Evolutionary conservation across 495 filamentous ascomycete species (phyloP), one percentile per base, ranked within the genome.

Genomic region (Copromyces sp.): DNA sequence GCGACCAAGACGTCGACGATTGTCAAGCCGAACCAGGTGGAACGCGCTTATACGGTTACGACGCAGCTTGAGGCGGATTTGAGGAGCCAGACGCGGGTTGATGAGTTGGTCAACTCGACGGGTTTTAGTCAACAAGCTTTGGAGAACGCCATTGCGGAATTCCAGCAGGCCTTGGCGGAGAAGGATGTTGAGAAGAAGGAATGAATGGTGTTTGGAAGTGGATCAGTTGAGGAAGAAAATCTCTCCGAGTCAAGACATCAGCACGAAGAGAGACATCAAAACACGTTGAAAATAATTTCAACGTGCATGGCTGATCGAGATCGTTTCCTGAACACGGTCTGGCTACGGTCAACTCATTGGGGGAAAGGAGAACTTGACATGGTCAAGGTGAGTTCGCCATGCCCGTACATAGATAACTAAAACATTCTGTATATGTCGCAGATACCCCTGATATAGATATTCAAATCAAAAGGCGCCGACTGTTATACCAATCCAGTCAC

Each of bases 1-100:
- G 76, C 84, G 29, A 86, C 90, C 24, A 89, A 86, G 68, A 79
- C 88, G 0, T 83, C 87, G 17, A 86, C 84, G 4, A 87, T 97
- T 16, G 84, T 92, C 44, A 97, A 97, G 78, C 94, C 94, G 0
- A 84, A 86, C 32, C 85, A 87, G 45, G 86, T 92, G 14, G 90
- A 90, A 39, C 83, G 84, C 6, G 88, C 88, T 29, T 96, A 96
- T 74, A 86, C 84, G 16, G 87, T 95, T 73, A 88, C 86, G 53
- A 84, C 89, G 0, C 92, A 94, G 77, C 80, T 96, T 29, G 82
- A 82, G 35, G 74, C 82, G 3, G 74, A 79, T 41, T 71, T 79
- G n/a, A 71, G 45, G n/a, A 70, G 76, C 9, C 77, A 81, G 14
- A 82, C 80, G 4, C 78, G 80, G 44, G 83, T 85, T 37, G 79